Base-by-base conservation (phyloP, 2,329 filamentous ascomycete species). In the Botryosphaeria dothidea region DNA sequence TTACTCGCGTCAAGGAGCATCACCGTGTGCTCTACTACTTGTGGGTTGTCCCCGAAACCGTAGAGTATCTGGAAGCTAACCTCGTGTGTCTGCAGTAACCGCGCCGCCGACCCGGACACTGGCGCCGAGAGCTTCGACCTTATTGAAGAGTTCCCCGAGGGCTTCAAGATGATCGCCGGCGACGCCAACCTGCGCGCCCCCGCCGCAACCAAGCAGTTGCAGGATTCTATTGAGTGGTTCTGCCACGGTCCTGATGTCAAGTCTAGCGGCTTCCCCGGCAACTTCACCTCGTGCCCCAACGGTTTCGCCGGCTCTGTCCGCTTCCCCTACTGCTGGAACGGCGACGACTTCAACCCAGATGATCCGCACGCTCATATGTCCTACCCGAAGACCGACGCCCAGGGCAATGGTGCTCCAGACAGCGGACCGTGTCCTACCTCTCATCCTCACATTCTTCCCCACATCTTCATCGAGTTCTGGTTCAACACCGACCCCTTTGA, bases 391-490 rank as follows among this genome's bases (percentile, higher is more conserved):
- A 68, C 63, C 21, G 48, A 61, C 19, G 73, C 74, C 34, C 64
- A 69, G 9, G 74, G 73, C 27, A 65, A 74, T 36, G 75, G 75
- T 61, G 74, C 73, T 60, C 77, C 75, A 65, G 57, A 62, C 49
- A 54, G 25, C n/a, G 75, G 76, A 51, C 72, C 73, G 54, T 78
- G 75, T 66, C 75, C 75, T 29, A 66, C 65, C 0, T 72, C 74
- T 66, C 70, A 72, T 29, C 69, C 67, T 31, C 73, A 73, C 19
- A 71, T 74, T 11, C 75, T 78, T 68, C 76, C 76, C 11, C 72
- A 71, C 41, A 74, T 78, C 62, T 78, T 78, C 68, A 73, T 77
- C 21, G 76, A 78, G 67, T 78, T 77, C 66, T 78, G 75, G 75
- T 78, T 75, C 58, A 75, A 78, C 62, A 67, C 75, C 51, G 71